These are phyloP conservation scores for Musa acuminata DNA, from an alignment of 176 grass and related monocot species.

Conservation along the genomic window DNA sequence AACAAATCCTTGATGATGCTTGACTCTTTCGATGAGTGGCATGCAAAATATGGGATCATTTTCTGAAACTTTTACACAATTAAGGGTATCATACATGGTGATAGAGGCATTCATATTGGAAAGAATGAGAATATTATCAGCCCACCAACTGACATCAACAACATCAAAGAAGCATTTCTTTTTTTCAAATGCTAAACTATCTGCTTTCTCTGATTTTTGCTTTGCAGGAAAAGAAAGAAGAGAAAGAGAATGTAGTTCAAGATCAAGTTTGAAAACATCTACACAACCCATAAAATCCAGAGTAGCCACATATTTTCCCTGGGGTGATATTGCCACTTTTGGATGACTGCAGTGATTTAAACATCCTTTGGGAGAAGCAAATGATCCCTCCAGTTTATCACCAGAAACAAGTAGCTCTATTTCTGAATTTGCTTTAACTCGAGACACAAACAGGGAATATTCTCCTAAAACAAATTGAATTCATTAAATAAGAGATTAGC, in stretches of 20 bases:
- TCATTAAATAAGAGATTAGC: slow-evolving; percentile 13
- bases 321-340: slow-evolving; percentile 82
- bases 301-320: slow-evolving; percentile 54
- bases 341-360: slow-evolving; percentile 34
- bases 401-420: slow-evolving; percentile 41
- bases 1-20: slow-evolving; percentile 40
- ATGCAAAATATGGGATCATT: slow-evolving; percentile 46
- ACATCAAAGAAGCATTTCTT: slow-evolving; percentile 34
- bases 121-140: slow-evolving; percentile 65
- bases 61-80: slow-evolving; percentile 40
- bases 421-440: slow-evolving; percentile 31
- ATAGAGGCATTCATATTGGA: slow-evolving; percentile 42
- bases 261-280: slow-evolving; percentile 49
- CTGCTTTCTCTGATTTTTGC: neutral
- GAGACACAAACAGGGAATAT: slow-evolving; percentile 46
- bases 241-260: slow-evolving; percentile 31
- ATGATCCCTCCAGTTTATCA: slow-evolving; percentile 44
- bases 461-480: slow-evolving; percentile 50
- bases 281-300: slow-evolving; percentile 72
- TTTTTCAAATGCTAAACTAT: slow-evolving; percentile 9
- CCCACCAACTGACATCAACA: slow-evolving; percentile 87
- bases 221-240: slow-evolving; percentile 29
- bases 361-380: slow-evolving; percentile 45
- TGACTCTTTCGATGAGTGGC: slow-evolving; percentile 63
- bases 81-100: slow-evolving; percentile 57